phyloP scores from a whole-genome alignment of 2,329 filamentous ascomycete genomes.

The Claviceps pazoutovae region DNA sequence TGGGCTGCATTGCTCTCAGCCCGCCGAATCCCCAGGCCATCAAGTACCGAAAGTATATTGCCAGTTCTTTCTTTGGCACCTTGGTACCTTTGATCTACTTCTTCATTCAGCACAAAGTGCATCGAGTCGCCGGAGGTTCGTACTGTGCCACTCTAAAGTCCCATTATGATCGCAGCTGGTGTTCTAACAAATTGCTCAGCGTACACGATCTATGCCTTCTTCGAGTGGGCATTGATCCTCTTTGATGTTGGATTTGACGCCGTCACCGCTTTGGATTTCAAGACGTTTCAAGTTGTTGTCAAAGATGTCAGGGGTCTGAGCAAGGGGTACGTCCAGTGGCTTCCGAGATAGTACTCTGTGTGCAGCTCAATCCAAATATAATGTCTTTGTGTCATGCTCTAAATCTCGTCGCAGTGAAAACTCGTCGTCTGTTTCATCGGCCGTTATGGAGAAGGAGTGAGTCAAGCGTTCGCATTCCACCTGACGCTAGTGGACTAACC shows the following conservation, averaged over 20 bases:
- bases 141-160: constrained; percentile 1
- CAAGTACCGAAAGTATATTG: constrained; percentile 78
- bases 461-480: constrained; percentile 17
- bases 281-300: constrained; percentile 72
- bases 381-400: constrained; percentile 19
- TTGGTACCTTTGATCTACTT: constrained; percentile 86
- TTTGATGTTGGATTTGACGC: constrained; percentile 96
- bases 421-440: constrained; percentile 30
- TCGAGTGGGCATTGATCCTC: constrained; percentile 90
- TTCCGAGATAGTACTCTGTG: constrained; percentile 60
- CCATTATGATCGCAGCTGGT: too few relatives aligned
- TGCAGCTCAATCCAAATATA: constrained; percentile 17
- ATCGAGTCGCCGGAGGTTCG: constrained; percentile 83
- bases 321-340: constrained; percentile 97
- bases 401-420: constrained; percentile 33
- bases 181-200: constrained; percentile 37
- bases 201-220: constrained; percentile 94
- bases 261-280: constrained; percentile 84
- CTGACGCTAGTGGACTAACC: background rate
- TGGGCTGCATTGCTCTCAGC: constrained; percentile 78
- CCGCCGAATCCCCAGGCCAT: constrained; percentile 70
- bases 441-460: constrained; percentile 60
- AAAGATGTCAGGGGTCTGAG: constrained; percentile 79
- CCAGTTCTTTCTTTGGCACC: constrained; percentile 75
- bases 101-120: constrained; percentile 97